Conservation (phyloP, 106 monocot genomes). For the Chionographis japonica region DNA sequence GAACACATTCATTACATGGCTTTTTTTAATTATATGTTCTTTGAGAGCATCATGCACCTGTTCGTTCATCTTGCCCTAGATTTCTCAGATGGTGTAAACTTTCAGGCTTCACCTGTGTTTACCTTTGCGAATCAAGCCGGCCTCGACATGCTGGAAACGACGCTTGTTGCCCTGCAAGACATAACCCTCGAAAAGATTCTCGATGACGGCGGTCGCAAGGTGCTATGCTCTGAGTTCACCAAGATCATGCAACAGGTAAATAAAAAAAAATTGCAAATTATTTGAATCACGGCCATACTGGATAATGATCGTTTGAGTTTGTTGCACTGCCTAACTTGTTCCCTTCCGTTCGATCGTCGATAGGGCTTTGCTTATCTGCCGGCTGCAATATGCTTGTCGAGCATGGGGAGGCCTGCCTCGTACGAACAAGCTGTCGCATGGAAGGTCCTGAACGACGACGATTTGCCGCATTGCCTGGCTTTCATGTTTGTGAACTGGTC, state of each 20-base stretch:
- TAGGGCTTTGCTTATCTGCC: slow-evolving; percentile 78
- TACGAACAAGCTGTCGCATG: slow-evolving; percentile 88
- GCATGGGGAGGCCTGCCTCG: slow-evolving; percentile 87
- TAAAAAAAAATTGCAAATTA: too few species aligned
- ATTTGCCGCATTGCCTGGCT: slow-evolving; percentile 72
- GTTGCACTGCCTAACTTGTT: not conserved
- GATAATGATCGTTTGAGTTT: not conserved
- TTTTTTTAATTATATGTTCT: too few species aligned
- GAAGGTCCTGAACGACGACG: slow-evolving; percentile 77
- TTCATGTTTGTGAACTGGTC: slow-evolving; percentile 93
- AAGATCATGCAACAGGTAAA: slow-evolving; percentile 90
- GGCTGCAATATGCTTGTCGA: slow-evolving; percentile 70
- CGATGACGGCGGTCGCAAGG: slow-evolving; percentile 59
- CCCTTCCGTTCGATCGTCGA: not conserved
- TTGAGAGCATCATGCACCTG: too few species aligned
- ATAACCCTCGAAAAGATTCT: slow-evolving; percentile 61
- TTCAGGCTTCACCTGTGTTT: slow-evolving; percentile 46
- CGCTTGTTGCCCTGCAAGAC: slow-evolving; percentile 66
- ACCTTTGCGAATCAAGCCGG: slow-evolving; percentile 74
- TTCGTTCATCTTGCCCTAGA: too few species aligned
- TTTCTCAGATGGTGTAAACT: not conserved
- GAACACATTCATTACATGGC: not conserved
- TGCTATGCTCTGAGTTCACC: slow-evolving; percentile 55
- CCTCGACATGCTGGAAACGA: slow-evolving; percentile 85
- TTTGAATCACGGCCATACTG: too few species aligned